Conservation (phyloP, 2,329 filamentous ascomycete genomes). For the Cryphonectria naterciae region DNA sequence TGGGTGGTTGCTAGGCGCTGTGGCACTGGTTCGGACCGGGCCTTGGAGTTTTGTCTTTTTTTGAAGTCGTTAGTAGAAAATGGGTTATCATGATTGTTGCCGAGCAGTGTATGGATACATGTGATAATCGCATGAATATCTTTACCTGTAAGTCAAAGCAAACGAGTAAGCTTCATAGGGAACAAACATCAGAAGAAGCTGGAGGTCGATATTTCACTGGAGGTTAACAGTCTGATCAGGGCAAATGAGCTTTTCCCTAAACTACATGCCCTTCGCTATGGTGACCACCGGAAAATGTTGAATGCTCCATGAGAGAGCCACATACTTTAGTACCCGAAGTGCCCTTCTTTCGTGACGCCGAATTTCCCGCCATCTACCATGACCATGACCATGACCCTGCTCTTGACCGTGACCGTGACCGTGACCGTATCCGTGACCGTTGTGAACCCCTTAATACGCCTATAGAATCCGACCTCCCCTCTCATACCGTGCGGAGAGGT, state of each 20-base stretch:
- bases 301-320: neutral
- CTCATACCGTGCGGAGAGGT: neutral
- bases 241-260: neutral
- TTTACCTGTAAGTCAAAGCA: neutral
- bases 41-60: neutral
- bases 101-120: neutral
- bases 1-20: conserved; percentile 12
- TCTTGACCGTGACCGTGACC: neutral
- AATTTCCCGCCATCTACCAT: neutral
- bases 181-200: neutral
- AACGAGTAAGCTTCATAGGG: neutral
- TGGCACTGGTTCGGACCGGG: neutral
- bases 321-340: neutral
- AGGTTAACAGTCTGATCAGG: neutral
- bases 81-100: neutral
- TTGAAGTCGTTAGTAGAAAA: neutral
- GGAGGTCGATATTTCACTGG: neutral
- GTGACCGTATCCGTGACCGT: neutral
- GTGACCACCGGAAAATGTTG: neutral
- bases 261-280: neutral
- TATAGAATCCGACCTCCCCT: neutral
- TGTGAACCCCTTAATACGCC: neutral
- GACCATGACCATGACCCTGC: neutral
- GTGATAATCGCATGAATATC: too few relatives aligned
- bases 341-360: neutral